phyloP scores from a whole-genome alignment of 768 basidiomycete genomes.

The Leucocoprinus birnbaumii region DNA sequence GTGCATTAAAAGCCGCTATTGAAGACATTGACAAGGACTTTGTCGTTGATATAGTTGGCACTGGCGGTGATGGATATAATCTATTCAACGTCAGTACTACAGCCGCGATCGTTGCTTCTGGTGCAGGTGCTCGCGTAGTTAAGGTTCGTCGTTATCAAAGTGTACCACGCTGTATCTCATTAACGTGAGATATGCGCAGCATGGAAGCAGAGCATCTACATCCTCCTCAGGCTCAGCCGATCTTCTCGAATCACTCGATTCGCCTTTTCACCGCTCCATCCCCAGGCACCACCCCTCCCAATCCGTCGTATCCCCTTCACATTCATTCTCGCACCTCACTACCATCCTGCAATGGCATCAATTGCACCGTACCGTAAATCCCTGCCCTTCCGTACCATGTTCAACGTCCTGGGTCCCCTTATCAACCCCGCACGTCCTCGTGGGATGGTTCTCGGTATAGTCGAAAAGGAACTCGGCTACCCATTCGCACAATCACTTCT shows the following conservation, averaged over 20 bases:
- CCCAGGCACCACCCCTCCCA: slow-evolving; percentile 48
- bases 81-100: slow-evolving; percentile 97
- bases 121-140: slow-evolving; percentile 88
- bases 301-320: slow-evolving; percentile 77
- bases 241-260: slow-evolving; percentile 80
- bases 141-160: slow-evolving; percentile 53
- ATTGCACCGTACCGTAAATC: slow-evolving; percentile 83
- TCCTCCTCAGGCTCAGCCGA: slow-evolving; percentile 95
- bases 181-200: slow-evolving; percentile 42
- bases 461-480: slow-evolving; percentile 73
- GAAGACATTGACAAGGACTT: slow-evolving; percentile 65
- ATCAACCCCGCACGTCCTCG: slow-evolving; percentile 87
- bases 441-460: slow-evolving; percentile 91
- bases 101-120: slow-evolving; percentile 91
- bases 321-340: slow-evolving; percentile 93
- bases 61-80: slow-evolving; percentile 93
- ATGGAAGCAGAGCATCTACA: slow-evolving; percentile 87
- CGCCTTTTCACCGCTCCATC: slow-evolving; percentile 68
- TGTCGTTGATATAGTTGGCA: slow-evolving; percentile 86
- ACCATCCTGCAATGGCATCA: slow-evolving; percentile 81
- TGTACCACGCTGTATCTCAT: neutral
- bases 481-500: slow-evolving; percentile 77
- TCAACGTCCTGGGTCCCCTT: slow-evolving; percentile 92
- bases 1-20: slow-evolving; percentile 61
- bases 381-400: slow-evolving; percentile 93